phyloP scores from a whole-genome alignment of 768 basidiomycete genomes.

The Pisolithus tinctorius region DNA sequence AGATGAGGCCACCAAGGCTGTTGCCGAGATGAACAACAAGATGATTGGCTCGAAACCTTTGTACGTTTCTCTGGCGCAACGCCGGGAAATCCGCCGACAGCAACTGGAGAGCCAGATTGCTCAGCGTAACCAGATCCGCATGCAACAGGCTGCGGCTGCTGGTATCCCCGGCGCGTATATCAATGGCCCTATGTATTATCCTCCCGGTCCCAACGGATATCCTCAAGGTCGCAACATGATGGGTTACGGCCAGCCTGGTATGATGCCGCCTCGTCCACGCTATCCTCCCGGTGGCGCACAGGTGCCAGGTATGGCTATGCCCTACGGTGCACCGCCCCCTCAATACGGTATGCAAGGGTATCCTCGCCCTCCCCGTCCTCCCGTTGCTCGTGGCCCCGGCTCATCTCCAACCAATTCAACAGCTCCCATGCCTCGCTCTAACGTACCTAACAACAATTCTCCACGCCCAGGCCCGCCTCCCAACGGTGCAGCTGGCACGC shows the following conservation, averaged over 20 bases:
- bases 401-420: conserved; percentile 62
- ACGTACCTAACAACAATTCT: conserved; percentile 49
- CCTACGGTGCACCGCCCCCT: conserved; percentile 68
- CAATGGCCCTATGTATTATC: conserved; percentile 60
- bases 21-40: conserved; percentile 99
- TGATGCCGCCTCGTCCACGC: conserved; percentile 84
- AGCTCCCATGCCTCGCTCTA: conserved; percentile 59
- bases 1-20: conserved; percentile 98
- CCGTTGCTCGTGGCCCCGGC: conserved; percentile 60
- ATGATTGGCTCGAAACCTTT: conserved; percentile 98
- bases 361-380: conserved; percentile 53
- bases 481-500: conserved; percentile 35
- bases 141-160: conserved; percentile 91
- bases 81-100: conserved; percentile 95
- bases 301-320: conserved; percentile 64
- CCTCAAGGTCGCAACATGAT: conserved; percentile 58
- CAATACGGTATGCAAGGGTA: conserved; percentile 72
- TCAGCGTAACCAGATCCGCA: conserved; percentile 90
- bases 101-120: conserved; percentile 98
- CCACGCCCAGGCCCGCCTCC: conserved; percentile 40
- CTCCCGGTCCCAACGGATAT: conserved; percentile 69
- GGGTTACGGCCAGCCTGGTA: conserved; percentile 80
- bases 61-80: conserved; percentile 97
- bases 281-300: conserved; percentile 66
- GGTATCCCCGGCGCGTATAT: conserved; percentile 56